Evolutionary conservation across 1,284 basidiomycete species (phyloP).

Genomic region (Malassezia caprae): DNA sequence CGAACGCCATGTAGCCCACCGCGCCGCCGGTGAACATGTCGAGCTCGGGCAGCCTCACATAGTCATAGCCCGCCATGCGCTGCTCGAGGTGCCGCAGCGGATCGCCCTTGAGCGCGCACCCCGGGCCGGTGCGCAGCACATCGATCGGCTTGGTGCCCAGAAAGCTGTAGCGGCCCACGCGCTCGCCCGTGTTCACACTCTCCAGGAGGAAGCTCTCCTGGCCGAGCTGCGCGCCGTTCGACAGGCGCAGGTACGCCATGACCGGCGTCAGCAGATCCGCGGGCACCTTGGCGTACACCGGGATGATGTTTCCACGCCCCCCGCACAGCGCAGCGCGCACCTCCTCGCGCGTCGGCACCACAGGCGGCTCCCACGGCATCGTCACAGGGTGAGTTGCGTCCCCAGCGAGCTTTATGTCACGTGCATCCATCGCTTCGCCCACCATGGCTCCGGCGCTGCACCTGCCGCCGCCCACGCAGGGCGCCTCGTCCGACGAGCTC

Average conservation of each 20-base stretch:
- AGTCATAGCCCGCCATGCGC: constrained; percentile 76
- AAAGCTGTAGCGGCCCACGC: constrained; percentile 85
- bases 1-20: constrained; percentile 93
- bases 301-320: constrained; percentile 69
- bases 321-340: constrained; percentile 29
- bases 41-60: constrained; percentile 79
- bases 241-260: constrained; percentile 85
- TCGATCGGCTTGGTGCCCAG: constrained; percentile 93
- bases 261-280: constrained; percentile 95
- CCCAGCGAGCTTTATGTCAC: background rate
- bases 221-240: constrained; percentile 67
- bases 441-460: constrained; percentile 22
- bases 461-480: constrained; percentile 32
- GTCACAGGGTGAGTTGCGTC: background rate
- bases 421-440: background rate
- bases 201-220: constrained; percentile 42
- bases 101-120: constrained; percentile 72
- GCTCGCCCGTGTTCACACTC: constrained; percentile 75
- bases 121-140: constrained; percentile 76
- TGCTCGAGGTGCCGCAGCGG: constrained; percentile 74
- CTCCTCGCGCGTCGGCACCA: constrained; percentile 30
- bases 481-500: constrained; percentile 4
- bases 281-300: constrained; percentile 81
- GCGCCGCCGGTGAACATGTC: constrained; percentile 95
- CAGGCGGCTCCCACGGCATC: background rate